phyloP scores from a whole-genome alignment of 1,284 basidiomycete genomes.

The Cystobasidium sp. region DNA sequence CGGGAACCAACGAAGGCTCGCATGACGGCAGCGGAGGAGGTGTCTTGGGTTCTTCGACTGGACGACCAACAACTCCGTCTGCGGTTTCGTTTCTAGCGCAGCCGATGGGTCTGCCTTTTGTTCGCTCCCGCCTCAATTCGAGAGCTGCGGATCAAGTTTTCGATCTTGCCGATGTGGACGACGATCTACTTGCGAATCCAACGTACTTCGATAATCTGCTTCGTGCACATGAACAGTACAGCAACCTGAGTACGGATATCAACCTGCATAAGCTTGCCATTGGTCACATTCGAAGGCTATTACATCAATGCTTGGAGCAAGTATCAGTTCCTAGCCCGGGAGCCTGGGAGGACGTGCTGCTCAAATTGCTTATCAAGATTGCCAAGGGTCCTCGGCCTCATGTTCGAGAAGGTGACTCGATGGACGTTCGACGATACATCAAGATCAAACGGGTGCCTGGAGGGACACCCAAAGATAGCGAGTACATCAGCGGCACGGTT shows the following conservation, averaged over 20 bases:
- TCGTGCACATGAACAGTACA: conserved; percentile 9
- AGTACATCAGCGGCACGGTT: conserved; percentile 95
- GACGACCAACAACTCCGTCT: conserved; percentile 36
- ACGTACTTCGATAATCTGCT: conserved; percentile 27
- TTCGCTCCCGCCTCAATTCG: conserved; percentile 35
- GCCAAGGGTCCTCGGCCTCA: conserved; percentile 60
- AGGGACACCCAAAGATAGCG: conserved; percentile 85
- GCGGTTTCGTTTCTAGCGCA: conserved; percentile 19
- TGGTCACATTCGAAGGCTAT: conserved; percentile 77
- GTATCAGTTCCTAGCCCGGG: conserved; percentile 73
- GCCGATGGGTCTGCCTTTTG: neutral
- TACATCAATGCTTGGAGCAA: conserved; percentile 71
- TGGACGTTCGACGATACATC: conserved; percentile 92
- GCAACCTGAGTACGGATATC: conserved; percentile 38
- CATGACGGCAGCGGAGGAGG: conserved; percentile 25
- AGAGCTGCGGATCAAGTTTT: conserved; percentile 43
- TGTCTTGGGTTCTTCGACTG: conserved; percentile 14
- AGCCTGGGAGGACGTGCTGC: conserved; percentile 83
- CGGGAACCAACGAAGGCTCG: conserved; percentile 13
- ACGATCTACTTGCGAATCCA: conserved; percentile 13
- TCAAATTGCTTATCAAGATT: conserved; percentile 76
- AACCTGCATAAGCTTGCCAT: conserved; percentile 42
- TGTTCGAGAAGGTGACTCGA: conserved; percentile 69
- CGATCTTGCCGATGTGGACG: conserved; percentile 38
- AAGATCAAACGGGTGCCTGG: conserved; percentile 99